phyloP scores from a whole-genome alignment of 306 rosid genomes.

The Acacia acuminata region DNA sequence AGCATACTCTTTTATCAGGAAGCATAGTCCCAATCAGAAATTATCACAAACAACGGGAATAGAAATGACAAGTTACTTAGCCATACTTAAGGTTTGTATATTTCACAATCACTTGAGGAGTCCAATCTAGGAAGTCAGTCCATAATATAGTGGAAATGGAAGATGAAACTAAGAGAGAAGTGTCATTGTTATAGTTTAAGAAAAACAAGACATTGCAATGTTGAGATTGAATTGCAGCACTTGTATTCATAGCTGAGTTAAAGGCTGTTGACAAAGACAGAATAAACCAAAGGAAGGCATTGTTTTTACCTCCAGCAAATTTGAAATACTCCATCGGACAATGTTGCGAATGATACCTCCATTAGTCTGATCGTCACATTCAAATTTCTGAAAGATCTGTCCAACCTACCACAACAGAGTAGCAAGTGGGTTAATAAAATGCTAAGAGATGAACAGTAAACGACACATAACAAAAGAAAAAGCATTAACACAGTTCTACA shows the following conservation, averaged over 20 bases:
- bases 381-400: conserved; percentile 91
- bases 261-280: conserved; percentile 5
- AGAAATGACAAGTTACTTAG: conserved; percentile 15
- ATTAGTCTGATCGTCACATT: conserved; percentile 56
- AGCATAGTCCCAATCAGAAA: conserved; percentile 17
- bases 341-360: conserved; percentile 76
- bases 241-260: not conserved
- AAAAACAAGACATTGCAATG: conserved; percentile 15
- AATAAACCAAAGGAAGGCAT: conserved; percentile 24
- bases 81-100: conserved; percentile 15
- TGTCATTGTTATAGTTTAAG: not conserved
- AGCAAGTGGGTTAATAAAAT: conserved; percentile 17
- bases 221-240: not conserved
- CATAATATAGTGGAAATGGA: conserved; percentile 10
- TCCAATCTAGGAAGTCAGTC: not conserved
- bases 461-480: not conserved
- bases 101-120: conserved; percentile 1
- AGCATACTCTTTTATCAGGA: not conserved
- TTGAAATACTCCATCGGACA: conserved; percentile 91
- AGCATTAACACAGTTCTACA: conserved; percentile 1
- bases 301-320: conserved; percentile 67
- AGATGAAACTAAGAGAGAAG: conserved; percentile 5
- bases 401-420: conserved; percentile 61
- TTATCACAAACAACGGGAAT: conserved; percentile 5
- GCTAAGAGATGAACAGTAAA: not conserved